Evolutionary conservation across 2,329 filamentous ascomycete species (phyloP).

Genomic region (Endoconidiophora polonica): DNA sequence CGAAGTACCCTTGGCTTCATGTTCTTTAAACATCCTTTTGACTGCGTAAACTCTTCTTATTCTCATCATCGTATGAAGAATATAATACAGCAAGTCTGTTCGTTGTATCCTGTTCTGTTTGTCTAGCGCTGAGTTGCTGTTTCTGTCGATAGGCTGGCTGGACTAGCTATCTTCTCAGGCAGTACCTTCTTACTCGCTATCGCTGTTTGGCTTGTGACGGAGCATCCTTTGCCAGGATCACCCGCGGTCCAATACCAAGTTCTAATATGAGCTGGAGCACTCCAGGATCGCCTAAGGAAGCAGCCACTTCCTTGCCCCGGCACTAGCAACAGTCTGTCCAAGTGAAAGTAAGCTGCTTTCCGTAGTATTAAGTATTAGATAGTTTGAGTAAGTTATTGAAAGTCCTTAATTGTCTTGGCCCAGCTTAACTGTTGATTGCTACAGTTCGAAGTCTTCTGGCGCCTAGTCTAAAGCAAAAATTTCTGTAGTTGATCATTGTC

Average conservation of each 20-base stretch:
- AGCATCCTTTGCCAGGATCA: background rate
- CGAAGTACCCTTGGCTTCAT: slow-evolving; percentile 1
- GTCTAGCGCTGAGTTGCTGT: background rate
- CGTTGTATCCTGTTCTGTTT: background rate
- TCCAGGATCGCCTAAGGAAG: slow-evolving; percentile 4
- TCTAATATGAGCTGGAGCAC: too few relatives aligned
- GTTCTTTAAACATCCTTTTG: background rate
- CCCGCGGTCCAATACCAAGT: background rate
- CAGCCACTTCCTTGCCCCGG: background rate
- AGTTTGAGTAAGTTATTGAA: too few relatives aligned
- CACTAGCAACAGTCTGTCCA: too few relatives aligned
- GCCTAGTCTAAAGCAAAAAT: too few relatives aligned
- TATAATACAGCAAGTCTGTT: background rate
- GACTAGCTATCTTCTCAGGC: too few relatives aligned
- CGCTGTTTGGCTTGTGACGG: background rate
- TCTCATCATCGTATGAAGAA: background rate
- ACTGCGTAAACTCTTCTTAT: background rate
- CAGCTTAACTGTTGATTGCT: too few relatives aligned
- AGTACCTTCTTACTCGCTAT: background rate
- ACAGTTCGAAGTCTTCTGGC: too few relatives aligned
- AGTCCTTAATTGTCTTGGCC: too few relatives aligned
- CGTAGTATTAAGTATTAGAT: too few relatives aligned
- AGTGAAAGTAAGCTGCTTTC: too few relatives aligned
- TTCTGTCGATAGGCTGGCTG: too few relatives aligned
- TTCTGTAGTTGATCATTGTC: too few relatives aligned